Evolutionary conservation across 768 basidiomycete genomes (phyloP).

Genomic region (Kwoniella europaea): DNA sequence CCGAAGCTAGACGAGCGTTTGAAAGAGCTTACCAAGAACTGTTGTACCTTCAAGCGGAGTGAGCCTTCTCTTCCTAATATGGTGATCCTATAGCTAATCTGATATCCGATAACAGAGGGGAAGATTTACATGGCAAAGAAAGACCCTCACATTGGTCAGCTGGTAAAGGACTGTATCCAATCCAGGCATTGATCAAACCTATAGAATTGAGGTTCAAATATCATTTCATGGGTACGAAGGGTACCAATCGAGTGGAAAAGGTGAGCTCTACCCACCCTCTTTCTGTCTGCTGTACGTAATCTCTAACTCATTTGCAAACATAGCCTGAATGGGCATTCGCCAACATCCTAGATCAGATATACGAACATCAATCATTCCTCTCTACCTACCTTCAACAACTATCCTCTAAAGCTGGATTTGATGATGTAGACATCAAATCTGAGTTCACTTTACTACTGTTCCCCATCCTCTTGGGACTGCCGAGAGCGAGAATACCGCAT

Average conservation of each 20-base stretch:
- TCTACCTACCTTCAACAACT: conserved; percentile 74
- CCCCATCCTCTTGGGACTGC: conserved; percentile 75
- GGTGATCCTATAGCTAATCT: no score
- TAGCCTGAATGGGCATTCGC: conserved; percentile 98
- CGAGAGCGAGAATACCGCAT: conserved; percentile 73
- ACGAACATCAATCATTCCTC: conserved; percentile 84
- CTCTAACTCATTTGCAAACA: not conserved
- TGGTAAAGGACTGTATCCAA: conserved; percentile 73
- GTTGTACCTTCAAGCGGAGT: conserved; percentile 78
- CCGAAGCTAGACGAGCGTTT: conserved; percentile 68
- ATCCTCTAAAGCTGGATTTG: conserved; percentile 68
- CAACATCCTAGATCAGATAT: conserved; percentile 81
- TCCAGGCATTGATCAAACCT: conserved; percentile 82
- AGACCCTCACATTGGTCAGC: conserved; percentile 58
- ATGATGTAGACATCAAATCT: conserved; percentile 76
- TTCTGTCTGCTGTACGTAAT: no score
- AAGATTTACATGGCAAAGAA: conserved; percentile 40
- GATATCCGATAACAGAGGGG: conserved; percentile 25
- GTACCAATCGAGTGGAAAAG: conserved; percentile 93
- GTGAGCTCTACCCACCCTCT: conserved; percentile 59
- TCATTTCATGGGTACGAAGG: conserved; percentile 85
- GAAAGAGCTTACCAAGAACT: conserved; percentile 78
- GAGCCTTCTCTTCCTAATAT: conserved; percentile 47
- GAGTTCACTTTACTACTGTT: conserved; percentile 82
- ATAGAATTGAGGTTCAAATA: conserved; percentile 87